Evolutionary conservation across 2,329 filamentous ascomycete species (phyloP).

Genomic region (Microdochium trichocladiopsis): DNA sequence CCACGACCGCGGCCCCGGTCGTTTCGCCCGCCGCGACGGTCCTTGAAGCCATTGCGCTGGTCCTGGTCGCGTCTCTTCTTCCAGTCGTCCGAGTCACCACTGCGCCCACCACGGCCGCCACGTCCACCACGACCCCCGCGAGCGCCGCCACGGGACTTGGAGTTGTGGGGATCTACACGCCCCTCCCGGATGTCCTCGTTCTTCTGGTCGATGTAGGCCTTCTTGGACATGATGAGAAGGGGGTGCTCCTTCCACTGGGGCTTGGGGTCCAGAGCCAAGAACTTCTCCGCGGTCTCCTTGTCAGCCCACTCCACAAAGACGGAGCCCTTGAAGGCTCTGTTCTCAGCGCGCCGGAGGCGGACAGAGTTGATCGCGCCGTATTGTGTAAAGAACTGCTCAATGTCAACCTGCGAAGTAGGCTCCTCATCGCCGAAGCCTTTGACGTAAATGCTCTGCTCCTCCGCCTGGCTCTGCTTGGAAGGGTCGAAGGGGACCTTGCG

Average conservation of each 20-base stretch:
- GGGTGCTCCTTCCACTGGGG: constrained; percentile 79
- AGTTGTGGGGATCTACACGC: constrained; percentile 52
- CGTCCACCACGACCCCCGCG: constrained; percentile 30
- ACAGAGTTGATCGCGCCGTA: constrained; percentile 76
- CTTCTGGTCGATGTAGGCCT: constrained; percentile 77
- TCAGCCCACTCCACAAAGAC: constrained; percentile 89
- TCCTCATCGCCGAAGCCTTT: constrained; percentile 89
- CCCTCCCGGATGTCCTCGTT: constrained; percentile 64
- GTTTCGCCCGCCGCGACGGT: constrained; percentile 31
- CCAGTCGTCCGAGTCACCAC: constrained; percentile 50
- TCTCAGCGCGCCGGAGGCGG: constrained; percentile 71
- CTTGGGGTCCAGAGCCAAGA: constrained; percentile 71
- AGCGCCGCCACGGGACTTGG: constrained; percentile 22
- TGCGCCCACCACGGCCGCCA: constrained; percentile 27
- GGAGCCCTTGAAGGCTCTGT: constrained; percentile 85
- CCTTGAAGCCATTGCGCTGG: constrained; percentile 51
- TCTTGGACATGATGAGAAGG: constrained; percentile 80
- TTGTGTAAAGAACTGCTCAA: constrained; percentile 83
- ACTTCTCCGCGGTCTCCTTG: constrained; percentile 72
- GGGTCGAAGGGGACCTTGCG: constrained; percentile 68
- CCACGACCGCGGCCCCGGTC: constrained; percentile 29
- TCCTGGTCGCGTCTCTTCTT: constrained; percentile 57
- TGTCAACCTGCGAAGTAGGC: constrained; percentile 82
- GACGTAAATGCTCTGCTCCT: constrained; percentile 75
- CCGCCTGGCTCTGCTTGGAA: constrained; percentile 53